These are phyloP conservation scores for Patellifolia procumbens DNA, from an alignment of 179 eudicot genomes.

Conservation along the genomic window DNA sequence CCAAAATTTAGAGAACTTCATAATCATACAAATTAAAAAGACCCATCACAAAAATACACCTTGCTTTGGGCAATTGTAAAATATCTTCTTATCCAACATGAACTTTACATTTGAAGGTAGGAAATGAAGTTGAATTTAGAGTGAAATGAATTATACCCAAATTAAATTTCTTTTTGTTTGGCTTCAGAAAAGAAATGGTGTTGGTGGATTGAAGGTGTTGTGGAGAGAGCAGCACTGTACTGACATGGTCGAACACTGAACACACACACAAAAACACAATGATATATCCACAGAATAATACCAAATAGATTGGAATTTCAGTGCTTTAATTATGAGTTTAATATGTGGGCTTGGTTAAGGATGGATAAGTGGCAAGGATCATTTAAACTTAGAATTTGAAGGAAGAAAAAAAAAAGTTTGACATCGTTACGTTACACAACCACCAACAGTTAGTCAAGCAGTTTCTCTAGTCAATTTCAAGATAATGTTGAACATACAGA, in stretches of 20 bases:
- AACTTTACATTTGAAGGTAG: slow-evolving; percentile 31
- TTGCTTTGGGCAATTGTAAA: slow-evolving; percentile 53
- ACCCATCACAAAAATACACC: slow-evolving; percentile 32
- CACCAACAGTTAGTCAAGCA: too few species aligned
- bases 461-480: too few species aligned
- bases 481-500: too few species aligned
- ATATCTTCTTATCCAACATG: slow-evolving; percentile 39
- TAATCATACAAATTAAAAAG: not conserved
- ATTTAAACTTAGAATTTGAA: not conserved
- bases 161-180: slow-evolving; percentile 14
- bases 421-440: too few species aligned
- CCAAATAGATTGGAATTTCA: too few species aligned
- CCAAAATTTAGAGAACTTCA: not conserved
- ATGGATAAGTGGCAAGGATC: not conserved
- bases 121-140: not conserved
- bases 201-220: not conserved
- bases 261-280: too few species aligned
- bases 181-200: slow-evolving; percentile 13
- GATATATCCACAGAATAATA: too few species aligned
- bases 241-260: slow-evolving; percentile 16
- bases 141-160: slow-evolving; percentile 15
- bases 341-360: not conserved
- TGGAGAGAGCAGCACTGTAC: slow-evolving; percentile 20
- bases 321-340: not conserved
- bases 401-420: not conserved